These are phyloP conservation scores for Ogataea siamensis DNA, from an alignment of 805 yeast species.

Conservation along the genomic window DNA sequence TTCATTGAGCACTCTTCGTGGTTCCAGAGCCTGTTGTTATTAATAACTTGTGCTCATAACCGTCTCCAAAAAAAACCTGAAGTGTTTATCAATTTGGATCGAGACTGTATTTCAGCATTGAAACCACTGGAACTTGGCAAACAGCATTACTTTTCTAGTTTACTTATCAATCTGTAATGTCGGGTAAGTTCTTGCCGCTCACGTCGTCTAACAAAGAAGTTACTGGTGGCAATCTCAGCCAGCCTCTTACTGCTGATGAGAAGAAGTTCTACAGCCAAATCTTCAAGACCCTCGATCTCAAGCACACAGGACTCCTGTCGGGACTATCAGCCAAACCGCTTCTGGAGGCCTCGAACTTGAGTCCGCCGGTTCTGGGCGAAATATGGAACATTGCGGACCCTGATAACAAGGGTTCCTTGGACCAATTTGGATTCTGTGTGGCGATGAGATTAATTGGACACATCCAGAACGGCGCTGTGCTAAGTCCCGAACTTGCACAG, in stretches of 20 bases:
- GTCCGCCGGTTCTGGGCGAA: conserved; percentile 76
- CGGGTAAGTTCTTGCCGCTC: conserved; percentile 13
- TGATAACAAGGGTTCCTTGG: conserved; percentile 81
- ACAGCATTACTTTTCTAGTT: no score
- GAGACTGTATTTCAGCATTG: neutral
- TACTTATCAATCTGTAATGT: no score
- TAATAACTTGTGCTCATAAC: conserved; percentile 13
- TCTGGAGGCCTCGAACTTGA: conserved; percentile 81
- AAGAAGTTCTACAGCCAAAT: conserved; percentile 68
- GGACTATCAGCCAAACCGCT: conserved; percentile 84
- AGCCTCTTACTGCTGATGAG: conserved; percentile 68
- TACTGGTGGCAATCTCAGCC: conserved; percentile 23
- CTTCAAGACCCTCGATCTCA: conserved; percentile 78
- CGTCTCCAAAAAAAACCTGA: conserved; percentile 1
- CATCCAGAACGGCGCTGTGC: conserved; percentile 67
- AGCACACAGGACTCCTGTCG: conserved; percentile 74
- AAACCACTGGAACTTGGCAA: no score
- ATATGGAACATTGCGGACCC: conserved; percentile 94
- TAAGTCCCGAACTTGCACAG: conserved; percentile 50
- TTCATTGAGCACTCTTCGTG: no score
- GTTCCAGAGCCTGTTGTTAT: no score
- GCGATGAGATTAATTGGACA: conserved; percentile 90
- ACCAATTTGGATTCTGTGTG: conserved; percentile 73
- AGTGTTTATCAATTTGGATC: conserved; percentile 10
- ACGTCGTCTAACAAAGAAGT: conserved; percentile 3